Evolutionary conservation across 495 filamentous ascomycete species (phyloP), one percentile per base, ranked within the genome.

Genomic region (Penicillium cinerascens): DNA sequence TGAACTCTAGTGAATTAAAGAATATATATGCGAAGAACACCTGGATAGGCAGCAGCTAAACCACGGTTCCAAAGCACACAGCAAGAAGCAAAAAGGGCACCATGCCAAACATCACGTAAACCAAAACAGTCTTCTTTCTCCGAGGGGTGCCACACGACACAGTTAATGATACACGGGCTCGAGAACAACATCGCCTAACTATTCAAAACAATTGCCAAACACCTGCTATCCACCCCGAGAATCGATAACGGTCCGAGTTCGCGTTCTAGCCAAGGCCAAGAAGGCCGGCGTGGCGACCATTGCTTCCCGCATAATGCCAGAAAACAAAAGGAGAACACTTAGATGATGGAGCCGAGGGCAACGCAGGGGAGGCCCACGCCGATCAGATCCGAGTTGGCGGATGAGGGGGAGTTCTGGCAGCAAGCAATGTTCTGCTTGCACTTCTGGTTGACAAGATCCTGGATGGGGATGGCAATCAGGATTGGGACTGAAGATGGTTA

Each of bases 401-500:
- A 55, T 53, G 64, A 66, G 23, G 62, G 65, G 40, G 69, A 74
- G 63, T 72, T 63, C 54, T 74, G 71, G 63, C 76, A 80, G 67
- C 77, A 79, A 52, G 75, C 77, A 58, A 76, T 72, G 59, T 73
- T 77, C 73, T 78, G 74, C 67, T 78, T 78, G 71, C 77, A 80
- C 61, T 74, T 59, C 67, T 65, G 69, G 60, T 79, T 69, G 53
- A 79, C 68, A 37, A 76, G 27, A 49, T 80, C 74, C 44, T 69
- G 48, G 26, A 75, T 39, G 48, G 68, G 67, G 49, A 80, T 51
- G 26, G 59, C 61, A 40, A 65, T 55, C 29, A 52, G 15, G 37
- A 65, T 52, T 33, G 70, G 67, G 48, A 70, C 61, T 70, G 45
- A 4, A 13, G 20, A 1, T 26, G 26, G 33, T 64, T 59, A 41